Evolutionary conservation across 1,284 basidiomycete genomes (phyloP), one percentile per base, ranked within the genome.

Genomic region (Apiotrichum gracile): DNA sequence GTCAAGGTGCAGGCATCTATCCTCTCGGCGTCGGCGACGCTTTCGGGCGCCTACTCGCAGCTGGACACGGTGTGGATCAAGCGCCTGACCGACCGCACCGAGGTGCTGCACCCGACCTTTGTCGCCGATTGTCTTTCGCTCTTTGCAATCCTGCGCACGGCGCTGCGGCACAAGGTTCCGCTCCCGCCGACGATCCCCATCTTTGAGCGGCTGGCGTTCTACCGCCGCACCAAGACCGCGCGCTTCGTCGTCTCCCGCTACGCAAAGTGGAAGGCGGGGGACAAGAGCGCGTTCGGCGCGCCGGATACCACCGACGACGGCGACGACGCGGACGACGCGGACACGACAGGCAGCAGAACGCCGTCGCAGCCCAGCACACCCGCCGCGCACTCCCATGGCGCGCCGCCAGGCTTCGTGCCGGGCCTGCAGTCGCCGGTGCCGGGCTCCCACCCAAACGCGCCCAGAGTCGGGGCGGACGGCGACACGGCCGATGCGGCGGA

Each of bases 141-240:
- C 16, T 72, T 76, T 38, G 50, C 69, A 2, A 54, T 72, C 12
- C 52, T 76, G 8, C 62, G 69, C 26, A 63, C 70, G 37, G 61
- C 68, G 3, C 55, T 76, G 16, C 57, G 63, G 2, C 50, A 58
- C 13, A 72, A 67, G 6, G 45, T 58, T 17, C 61, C 69, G 0
- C 56, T 76, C n/a, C 72, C 73, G 2, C 65, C 70, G 1, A 67
- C 64, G 7, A 64, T 73, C 17, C 67, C 73, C 10, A 67, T 76
- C 33, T 64, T 70, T 35, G 74, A 76, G 50, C 59, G 71, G 17
- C 57, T 76, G 5, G 58, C 62, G 4, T 65, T 66, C 45, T 64
- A 69, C 58, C 60, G 52, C 37, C 35, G 14, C 26, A 31, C 31
- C 26, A 25, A 26, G 49, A 13, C 33, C 9, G n/a, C 42, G 9